These are phyloP conservation scores for Guyanaporus albipodus DNA, from an alignment of 768 basidiomycete species.

Conservation along the genomic window DNA sequence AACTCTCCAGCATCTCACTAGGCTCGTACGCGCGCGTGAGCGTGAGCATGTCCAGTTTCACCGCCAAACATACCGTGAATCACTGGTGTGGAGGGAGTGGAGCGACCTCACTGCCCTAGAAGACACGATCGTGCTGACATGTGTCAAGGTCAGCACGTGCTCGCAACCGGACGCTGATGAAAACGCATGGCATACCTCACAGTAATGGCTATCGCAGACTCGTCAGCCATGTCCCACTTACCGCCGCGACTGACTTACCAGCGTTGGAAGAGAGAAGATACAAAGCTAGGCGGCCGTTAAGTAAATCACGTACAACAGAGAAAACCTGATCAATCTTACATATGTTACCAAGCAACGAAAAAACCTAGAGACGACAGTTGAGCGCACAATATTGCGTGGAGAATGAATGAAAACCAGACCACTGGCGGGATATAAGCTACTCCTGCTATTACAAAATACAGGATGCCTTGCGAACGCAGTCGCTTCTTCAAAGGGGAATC, in stretches of 20 bases:
- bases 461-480: slow-evolving; percentile 16
- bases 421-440: slow-evolving; percentile 11
- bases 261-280: background rate
- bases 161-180: background rate
- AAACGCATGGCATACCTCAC: slow-evolving; percentile 5
- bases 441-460: slow-evolving; percentile 12
- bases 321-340: slow-evolving; percentile 6
- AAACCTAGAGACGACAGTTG: slow-evolving; percentile 4
- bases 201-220: slow-evolving; percentile 1
- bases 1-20: background rate
- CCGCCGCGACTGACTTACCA: slow-evolving; percentile 3
- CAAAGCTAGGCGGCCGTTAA: background rate
- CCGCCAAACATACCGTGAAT: slow-evolving; percentile 7
- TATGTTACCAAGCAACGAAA: background rate
- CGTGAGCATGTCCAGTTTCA: background rate
- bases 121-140: slow-evolving; percentile 6
- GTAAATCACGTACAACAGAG: background rate
- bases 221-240: slow-evolving; percentile 1
- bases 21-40: background rate
- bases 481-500: slow-evolving; percentile 14
- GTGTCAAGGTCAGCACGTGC: background rate
- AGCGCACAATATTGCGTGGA: background rate
- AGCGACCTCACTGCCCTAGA: slow-evolving; percentile 14
- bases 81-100: background rate
- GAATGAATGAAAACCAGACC: background rate